A percentile compares a stretch with the other conserved stretches of the same genome.
These are phyloP conservation scores for Eimeria necatrix DNA, from an alignment of 169 alveolate species.

Conservation along the genomic window DNA sequence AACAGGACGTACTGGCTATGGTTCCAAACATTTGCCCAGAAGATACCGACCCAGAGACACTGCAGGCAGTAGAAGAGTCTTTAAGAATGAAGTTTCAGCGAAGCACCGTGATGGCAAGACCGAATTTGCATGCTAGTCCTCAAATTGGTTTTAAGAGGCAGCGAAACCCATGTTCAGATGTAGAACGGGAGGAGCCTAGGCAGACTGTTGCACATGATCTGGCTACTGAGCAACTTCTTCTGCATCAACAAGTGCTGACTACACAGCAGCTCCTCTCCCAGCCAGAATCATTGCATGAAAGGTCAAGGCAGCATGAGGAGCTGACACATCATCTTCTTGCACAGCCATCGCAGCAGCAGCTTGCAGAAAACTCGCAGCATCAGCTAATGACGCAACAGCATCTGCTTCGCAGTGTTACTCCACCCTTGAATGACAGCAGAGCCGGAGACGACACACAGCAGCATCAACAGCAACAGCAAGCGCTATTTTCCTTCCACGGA, in stretches of 20 bases:
- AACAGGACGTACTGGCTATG: slow-evolving; percentile 68
- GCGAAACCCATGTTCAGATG: slow-evolving; percentile 10
- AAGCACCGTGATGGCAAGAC: slow-evolving; percentile 12
- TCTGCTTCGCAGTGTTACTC: slow-evolving; percentile 6
- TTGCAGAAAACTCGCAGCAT: slow-evolving; percentile 14
- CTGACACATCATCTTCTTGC: neutral
- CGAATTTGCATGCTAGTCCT: neutral
- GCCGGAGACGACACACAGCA: neutral
- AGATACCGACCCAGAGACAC: slow-evolving; percentile 44
- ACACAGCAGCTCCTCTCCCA: slow-evolving; percentile 31
- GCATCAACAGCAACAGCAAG: slow-evolving; percentile 36
- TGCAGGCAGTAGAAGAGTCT: slow-evolving; percentile 67
- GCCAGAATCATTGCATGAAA: neutral
- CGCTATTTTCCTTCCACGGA: neutral
- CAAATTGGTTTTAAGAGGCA: slow-evolving; percentile 49
- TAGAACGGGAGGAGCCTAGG: neutral
- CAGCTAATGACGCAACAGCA: slow-evolving; percentile 36
- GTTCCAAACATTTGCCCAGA: slow-evolving; percentile 62
- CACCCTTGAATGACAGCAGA: neutral
- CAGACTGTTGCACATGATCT: neutral
- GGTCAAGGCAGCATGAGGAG: neutral
- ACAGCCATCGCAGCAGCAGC: slow-evolving; percentile 17
- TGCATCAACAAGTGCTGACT: slow-evolving; percentile 28
- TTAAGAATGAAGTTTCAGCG: slow-evolving; percentile 54
- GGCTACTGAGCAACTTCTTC: neutral